Base-by-base conservation (phyloP, 352 stramenopile genomes). In the Peronospora belbahrii region DNA sequence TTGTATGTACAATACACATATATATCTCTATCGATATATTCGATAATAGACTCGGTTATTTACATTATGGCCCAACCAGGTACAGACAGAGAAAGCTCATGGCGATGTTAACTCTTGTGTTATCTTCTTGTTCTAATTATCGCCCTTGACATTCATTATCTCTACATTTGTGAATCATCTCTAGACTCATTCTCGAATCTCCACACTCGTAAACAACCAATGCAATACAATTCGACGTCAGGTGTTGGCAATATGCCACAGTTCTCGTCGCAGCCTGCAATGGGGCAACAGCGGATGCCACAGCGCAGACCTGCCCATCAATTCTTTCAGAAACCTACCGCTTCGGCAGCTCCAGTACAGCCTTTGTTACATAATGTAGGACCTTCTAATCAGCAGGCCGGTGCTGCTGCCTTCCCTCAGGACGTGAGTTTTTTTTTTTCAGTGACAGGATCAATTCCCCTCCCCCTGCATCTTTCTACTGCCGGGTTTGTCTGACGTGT, bases 111-210 rank as follows among this genome's bases (percentile, higher is more conserved):
- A n/a, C n/a, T n/a, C n/a, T n/a, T n/a, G n/a, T n/a, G n/a, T n/a
- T n/a, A n/a, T n/a, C n/a, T n/a, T n/a, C n/a, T n/a, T n/a, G n/a
- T n/a, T n/a, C n/a, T n/a, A n/a, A n/a, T n/a, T n/a, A n/a, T n/a
- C n/a, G n/a, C n/a, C n/a, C n/a, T n/a, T n/a, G n/a, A n/a, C n/a
- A n/a, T n/a, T n/a, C n/a, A n/a, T n/a, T 40, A 1, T 15, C 8
- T 20, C 6, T 48, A n/a, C 30, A 22, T 58, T 7, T 48, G 0
- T n/a, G n/a, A 32, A 20, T 15, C 15, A 25, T n/a, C 9, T 52
- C 4, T 56, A 85, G 75, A 76, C 3, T 70, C 71, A 3, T 85
- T 85, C 51, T 67, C 65, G 37, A 77, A 83, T 18, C 59, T 66
- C 2, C 83, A 72, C 41, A 70, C 75, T 40, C 70, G 60, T 9